phyloP scores from a whole-genome alignment of 192 early-diverging fungal species.

The Chytriomyces confervae region DNA sequence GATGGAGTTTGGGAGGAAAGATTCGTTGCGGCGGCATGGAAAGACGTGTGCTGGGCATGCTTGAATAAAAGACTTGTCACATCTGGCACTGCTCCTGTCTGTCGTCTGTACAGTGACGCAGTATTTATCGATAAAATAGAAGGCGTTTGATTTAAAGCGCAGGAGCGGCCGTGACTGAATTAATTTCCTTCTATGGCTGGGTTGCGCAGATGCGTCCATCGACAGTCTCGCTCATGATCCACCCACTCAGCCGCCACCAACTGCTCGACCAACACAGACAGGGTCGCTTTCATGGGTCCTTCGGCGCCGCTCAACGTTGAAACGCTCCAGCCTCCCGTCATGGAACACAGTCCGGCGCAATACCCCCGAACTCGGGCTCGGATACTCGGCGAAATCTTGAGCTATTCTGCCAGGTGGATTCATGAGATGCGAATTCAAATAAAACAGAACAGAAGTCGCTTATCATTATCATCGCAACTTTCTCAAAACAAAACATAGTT shows the following conservation, averaged over 20 bases:
- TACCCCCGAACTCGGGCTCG: constrained; percentile 69
- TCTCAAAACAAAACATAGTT: too few species aligned
- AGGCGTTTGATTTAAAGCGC: background rate
- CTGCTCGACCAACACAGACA: constrained; percentile 61
- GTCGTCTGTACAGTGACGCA: too few species aligned
- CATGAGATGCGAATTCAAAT: too few species aligned
- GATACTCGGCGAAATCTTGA: constrained; percentile 43
- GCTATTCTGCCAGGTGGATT: too few species aligned
- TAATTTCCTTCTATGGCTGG: constrained; percentile 1
- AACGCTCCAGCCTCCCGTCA: constrained; percentile 18
- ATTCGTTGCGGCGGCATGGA: background rate
- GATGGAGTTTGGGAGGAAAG: background rate
- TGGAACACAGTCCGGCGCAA: constrained; percentile 58
- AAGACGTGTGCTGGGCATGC: background rate
- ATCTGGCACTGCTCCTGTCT: too few species aligned
- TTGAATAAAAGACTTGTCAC: too few species aligned
- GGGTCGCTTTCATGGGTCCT: constrained; percentile 65
- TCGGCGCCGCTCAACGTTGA: constrained; percentile 58
- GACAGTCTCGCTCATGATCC: constrained; percentile 61
- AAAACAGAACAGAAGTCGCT: too few species aligned
- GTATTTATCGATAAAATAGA: background rate
- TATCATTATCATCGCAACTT: too few species aligned
- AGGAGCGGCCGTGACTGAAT: background rate
- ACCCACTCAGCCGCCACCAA: constrained; percentile 63
- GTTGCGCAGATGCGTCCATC: constrained; percentile 56